Base-by-base conservation (phyloP, 1,139 yeast species). In the Chernovozyma aurita region DNA sequence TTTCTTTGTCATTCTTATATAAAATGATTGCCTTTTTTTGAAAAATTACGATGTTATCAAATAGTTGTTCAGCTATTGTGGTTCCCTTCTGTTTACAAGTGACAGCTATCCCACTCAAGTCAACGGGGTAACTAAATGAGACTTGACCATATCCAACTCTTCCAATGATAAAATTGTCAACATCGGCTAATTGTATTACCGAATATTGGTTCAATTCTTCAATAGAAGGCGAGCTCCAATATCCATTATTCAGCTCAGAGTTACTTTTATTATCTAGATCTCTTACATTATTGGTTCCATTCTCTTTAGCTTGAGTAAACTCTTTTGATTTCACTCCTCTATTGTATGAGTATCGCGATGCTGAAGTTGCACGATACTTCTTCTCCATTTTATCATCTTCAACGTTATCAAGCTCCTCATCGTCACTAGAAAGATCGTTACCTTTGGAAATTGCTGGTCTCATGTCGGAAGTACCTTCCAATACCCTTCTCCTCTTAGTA, bases 221-320 rank as follows among this genome's bases (percentile, higher is more conserved):
- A 12, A 85, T 63, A 0, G 85, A 59, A 1, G 97, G 97, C 1
- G 80, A 70, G 41, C 87, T 78, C 94, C 95, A 88, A 55, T 88
- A 88, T 2, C 80, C 88, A 25, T 69, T 68, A 24, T 49, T 46
- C 18, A 22, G 27, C 4, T 33, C 36, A 8, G 17, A 26, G 26
- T 20, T 13, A 7, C 4, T 17, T 3, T 7, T 4, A 22, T 25
- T 17, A 12, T 16, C 35, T 12, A 26, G 18, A 14, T 32, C 25
- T 9, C 26, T 24, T 16, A 24, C 15, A 18, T 4, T 14, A 13
- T 14, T 17, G 34, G 33, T 8, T 15, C 49, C 39, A 16, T 42
- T 39, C 4, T 46, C 48, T 2, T 28, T 34, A 4, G 13, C 32
- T 26, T 36, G 13, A 33, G n/a, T 28, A 18, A 13, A 21, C 18